Evolutionary conservation across 371 early-diverging fungal species (phyloP), one percentile per base, ranked within the genome.

Genomic region (Mucor racemosus): DNA sequence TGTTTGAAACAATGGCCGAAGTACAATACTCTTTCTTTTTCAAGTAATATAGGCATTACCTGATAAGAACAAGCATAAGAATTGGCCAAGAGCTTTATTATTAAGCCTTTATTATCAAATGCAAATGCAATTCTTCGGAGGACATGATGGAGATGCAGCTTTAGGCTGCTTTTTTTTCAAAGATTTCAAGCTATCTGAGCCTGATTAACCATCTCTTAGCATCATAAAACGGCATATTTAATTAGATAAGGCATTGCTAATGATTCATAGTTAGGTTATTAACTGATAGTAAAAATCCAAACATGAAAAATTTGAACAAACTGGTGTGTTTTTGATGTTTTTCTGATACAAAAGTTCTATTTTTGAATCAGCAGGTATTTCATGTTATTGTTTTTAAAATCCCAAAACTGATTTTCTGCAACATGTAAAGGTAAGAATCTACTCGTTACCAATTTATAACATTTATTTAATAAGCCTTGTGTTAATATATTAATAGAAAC

Each of bases 401-500:
- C 53, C 53, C 31, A 53, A 53, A 53, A 53, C 31, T 19, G 7
- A 31, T 53, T 53, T 53, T 53, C 53, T 53, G 31, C 31, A 53
- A 53, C 53, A 26, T 26, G 26, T 26, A 26, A 26, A 26, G 26
- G 26, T 26, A 3, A 26, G 26, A 26, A 26, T 26, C 26, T 26
- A 26, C 26, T 26, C 26, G 26, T 1, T 26, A 26, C 26, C 26
- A 26, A 26, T 38, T 9, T 38, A 9, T 38, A 38, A 5, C 38
- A 38, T 38, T 38, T 38, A 38, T 38, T 11, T 38, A 38, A 9
- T 38, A 1, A 38, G 26, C 26, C 26, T 26, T 26, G 26, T 26
- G 3, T 26, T 26, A 26, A 26, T 26, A 3, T 26, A 26, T 26
- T 26, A 26, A 26, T 26, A 26, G 26, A 26, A 26, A 26, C 26